Conservation (phyloP, 768 basidiomycete genomes). For the Amanita inopinata region DNA sequence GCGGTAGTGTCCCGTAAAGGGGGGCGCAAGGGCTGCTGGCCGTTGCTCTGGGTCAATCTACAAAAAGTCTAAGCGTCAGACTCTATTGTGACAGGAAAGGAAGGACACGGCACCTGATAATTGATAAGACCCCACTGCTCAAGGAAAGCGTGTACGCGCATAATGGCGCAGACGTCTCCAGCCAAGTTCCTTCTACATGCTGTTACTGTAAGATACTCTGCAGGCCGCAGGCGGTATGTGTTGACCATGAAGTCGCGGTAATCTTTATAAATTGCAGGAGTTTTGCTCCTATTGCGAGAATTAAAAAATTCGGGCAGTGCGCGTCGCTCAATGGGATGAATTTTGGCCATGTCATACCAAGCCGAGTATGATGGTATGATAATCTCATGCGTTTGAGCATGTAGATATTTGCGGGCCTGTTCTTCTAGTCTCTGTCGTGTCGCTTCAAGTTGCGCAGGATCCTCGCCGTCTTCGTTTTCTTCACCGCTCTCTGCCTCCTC, state of each 20-base stretch:
- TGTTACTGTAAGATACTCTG: slow-evolving; percentile 94
- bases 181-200: slow-evolving; percentile 94
- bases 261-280: slow-evolving; percentile 96
- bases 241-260: slow-evolving; percentile 99
- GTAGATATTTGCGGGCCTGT: slow-evolving; percentile 89
- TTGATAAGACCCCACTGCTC: slow-evolving; percentile 99
- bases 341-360: slow-evolving; percentile 95
- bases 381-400: slow-evolving; percentile 94
- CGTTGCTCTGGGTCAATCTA: slow-evolving; percentile 97
- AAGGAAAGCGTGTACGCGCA: slow-evolving; percentile 97
- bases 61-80: too few species aligned
- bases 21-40: slow-evolving; percentile 89
- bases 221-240: slow-evolving; percentile 88
- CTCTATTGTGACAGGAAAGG: too few species aligned
- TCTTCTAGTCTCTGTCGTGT: slow-evolving; percentile 73
- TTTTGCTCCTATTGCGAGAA: slow-evolving; percentile 88
- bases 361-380: slow-evolving; percentile 95
- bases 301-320: slow-evolving; percentile 98
- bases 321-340: slow-evolving; percentile 86
- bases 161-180: slow-evolving; percentile 96
- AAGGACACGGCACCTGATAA: slow-evolving; percentile 76
- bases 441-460: slow-evolving; percentile 75
- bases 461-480: slow-evolving; percentile 71
- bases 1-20: slow-evolving; percentile 98
- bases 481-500: slow-evolving; percentile 73